phyloP scores from a whole-genome alignment of 495 filamentous ascomycete species.

The Aspergillus bertholletiae region DNA sequence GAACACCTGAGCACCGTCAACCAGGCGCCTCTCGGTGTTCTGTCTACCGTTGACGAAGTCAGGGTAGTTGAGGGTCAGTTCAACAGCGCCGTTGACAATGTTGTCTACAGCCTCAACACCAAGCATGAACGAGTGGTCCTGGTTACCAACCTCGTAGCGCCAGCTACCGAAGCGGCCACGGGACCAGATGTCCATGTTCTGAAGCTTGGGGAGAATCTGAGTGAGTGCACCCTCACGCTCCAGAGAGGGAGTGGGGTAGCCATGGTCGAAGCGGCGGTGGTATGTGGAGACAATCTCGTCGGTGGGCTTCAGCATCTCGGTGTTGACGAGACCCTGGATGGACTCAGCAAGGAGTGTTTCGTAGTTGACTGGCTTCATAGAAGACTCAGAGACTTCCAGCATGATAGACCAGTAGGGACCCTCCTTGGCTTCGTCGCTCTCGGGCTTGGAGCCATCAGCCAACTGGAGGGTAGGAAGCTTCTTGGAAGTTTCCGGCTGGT shows the following conservation, averaged over 20 bases:
- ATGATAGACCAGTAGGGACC: slow-evolving; percentile 99
- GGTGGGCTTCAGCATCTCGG: slow-evolving; percentile 81
- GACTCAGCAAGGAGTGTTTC: slow-evolving; percentile 79
- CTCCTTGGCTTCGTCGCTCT: slow-evolving; percentile 61
- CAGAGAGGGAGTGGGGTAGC: slow-evolving; percentile 92
- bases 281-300: slow-evolving; percentile 99
- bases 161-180: slow-evolving; percentile 97
- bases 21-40: slow-evolving; percentile 84
- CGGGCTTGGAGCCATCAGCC: slow-evolving; percentile 77
- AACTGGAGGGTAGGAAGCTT: slow-evolving; percentile 86
- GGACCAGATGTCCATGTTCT: slow-evolving; percentile 87
- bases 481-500: slow-evolving; percentile 78
- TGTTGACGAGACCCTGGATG: slow-evolving; percentile 96
- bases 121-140: slow-evolving; percentile 98
- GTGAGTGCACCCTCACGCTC: slow-evolving; percentile 95
- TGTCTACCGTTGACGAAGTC: slow-evolving; percentile 93
- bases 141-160: slow-evolving; percentile 96
- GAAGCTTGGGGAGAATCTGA: slow-evolving; percentile 86
- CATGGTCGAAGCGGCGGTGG: slow-evolving; percentile 97
- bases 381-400: slow-evolving; percentile 96
- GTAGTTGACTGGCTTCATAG: slow-evolving; percentile 88
- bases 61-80: slow-evolving; percentile 97
- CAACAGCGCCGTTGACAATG: slow-evolving; percentile 90
- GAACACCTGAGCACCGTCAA: slow-evolving; percentile 69
- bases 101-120: slow-evolving; percentile 96